Evolutionary conservation across 192 early-diverging fungal genomes (phyloP).

Genomic region (Coemansia sp.): DNA sequence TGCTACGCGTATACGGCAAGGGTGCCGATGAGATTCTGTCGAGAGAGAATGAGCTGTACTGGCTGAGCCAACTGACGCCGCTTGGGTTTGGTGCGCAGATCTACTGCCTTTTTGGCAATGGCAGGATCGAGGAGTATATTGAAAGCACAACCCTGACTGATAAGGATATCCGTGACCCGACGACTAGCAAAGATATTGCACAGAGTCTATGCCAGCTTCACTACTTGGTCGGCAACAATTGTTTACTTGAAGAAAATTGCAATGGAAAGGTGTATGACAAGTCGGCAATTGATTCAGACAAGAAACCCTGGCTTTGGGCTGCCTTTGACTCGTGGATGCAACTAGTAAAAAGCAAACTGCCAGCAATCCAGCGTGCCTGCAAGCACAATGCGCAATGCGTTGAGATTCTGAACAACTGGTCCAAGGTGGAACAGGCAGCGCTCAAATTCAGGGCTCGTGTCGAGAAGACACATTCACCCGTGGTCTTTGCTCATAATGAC

Average conservation of each 20-base stretch:
- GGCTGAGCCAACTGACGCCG: conserved; percentile 68
- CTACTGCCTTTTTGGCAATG: conserved; percentile 78
- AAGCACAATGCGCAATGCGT: conserved; percentile 13
- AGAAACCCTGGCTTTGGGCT: conserved; percentile 64
- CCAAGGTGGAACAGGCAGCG: conserved; percentile 41
- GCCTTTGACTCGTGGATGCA: conserved; percentile 67
- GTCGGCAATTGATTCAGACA: not conserved
- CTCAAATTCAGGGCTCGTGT: conserved; percentile 56
- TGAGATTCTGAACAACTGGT: conserved; percentile 33
- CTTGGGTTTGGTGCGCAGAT: conserved; percentile 74
- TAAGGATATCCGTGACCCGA: no score
- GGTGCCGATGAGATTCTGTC: conserved; percentile 77
- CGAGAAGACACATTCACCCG: conserved; percentile 58
- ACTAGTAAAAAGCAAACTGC: conserved; percentile 33
- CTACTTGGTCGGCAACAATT: conserved; percentile 60
- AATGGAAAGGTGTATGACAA: not conserved
- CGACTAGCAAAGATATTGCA: no score
- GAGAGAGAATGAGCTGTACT: conserved; percentile 77
- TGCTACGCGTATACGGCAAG: conserved; percentile 78
- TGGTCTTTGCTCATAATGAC: conserved; percentile 92
- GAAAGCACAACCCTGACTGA: conserved; percentile 64
- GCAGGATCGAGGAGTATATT: conserved; percentile 82
- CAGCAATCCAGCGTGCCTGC: conserved; percentile 18
- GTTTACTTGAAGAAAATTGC: conserved; percentile 20
- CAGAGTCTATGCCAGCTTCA: no score